Percentiles rank a stretch among this genome's conserved stretches.
Conservation (phyloP, 306 rosid genomes). For the Dalbergia cochinchinensis region DNA sequence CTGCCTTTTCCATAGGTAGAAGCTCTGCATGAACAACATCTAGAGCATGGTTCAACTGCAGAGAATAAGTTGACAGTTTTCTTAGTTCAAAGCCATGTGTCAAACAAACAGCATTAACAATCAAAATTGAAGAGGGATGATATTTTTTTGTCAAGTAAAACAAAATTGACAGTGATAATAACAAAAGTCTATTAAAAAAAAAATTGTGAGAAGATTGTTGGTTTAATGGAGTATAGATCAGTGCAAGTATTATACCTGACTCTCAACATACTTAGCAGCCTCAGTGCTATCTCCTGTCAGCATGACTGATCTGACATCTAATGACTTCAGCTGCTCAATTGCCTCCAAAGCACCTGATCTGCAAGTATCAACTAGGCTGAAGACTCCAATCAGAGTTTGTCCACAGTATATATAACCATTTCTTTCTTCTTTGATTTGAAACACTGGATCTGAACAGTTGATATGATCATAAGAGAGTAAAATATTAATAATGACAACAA, state of each 20-base stretch:
- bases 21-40: conserved; percentile 79
- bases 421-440: conserved; percentile 54
- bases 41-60: conserved; percentile 71
- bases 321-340: conserved; percentile 60
- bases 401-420: conserved; percentile 38
- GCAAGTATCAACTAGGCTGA: conserved; percentile 73
- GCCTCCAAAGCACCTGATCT: conserved; percentile 82
- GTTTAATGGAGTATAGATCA: conserved; percentile 11
- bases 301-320: conserved; percentile 82
- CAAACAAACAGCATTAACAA: background rate
- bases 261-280: conserved; percentile 69
- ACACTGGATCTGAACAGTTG: conserved; percentile 52
- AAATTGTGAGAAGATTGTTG: background rate
- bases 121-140: background rate
- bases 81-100: background rate
- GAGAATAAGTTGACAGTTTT: background rate
- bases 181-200: conserved; percentile 3
- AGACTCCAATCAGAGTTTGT: conserved; percentile 59
- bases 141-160: conserved; percentile 18
- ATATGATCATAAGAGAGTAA: background rate
- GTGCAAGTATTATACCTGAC: conserved; percentile 58
- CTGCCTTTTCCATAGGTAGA: conserved; percentile 80
- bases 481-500: background rate
- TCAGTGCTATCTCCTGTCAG: conserved; percentile 82
- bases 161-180: conserved; percentile 24